phyloP scores from a whole-genome alignment of 768 basidiomycete genomes.

The Grammothele lineata region DNA sequence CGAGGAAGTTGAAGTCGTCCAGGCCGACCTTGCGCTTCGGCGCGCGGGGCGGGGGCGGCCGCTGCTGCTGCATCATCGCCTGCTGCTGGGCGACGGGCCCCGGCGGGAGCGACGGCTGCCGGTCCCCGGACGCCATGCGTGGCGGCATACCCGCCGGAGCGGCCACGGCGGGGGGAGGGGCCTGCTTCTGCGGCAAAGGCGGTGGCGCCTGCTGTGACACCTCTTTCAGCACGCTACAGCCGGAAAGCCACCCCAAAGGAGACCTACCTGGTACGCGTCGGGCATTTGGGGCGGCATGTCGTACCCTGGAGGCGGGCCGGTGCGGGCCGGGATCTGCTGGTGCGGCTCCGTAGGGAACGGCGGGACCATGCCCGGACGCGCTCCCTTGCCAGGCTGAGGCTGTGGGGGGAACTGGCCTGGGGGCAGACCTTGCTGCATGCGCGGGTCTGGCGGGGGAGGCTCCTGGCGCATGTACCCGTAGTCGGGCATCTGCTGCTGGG shows the following conservation, averaged over 20 bases:
- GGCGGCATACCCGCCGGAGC: slow-evolving; percentile 8
- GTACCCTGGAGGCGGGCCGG: slow-evolving; percentile 33
- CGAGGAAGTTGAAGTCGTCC: slow-evolving; percentile 98
- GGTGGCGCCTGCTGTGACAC: too few relatives aligned
- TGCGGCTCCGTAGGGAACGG: slow-evolving; percentile 41
- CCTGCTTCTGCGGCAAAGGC: slow-evolving; percentile 29
- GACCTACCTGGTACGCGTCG: slow-evolving; percentile 35
- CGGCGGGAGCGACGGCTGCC: slow-evolving; percentile 23
- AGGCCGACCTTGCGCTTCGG: slow-evolving; percentile 87
- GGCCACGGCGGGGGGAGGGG: slow-evolving; percentile 14
- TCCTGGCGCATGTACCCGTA: slow-evolving; percentile 11
- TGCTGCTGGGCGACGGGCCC: slow-evolving; percentile 31
- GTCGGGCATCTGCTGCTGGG: slow-evolving; percentile 7
- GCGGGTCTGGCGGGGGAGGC: slow-evolving; percentile 6
- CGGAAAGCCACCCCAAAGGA: neutral
- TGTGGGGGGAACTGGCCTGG: slow-evolving; percentile 15
- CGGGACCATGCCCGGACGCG: slow-evolving; percentile 40
- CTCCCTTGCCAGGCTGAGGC: slow-evolving; percentile 24
- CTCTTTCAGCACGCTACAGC: too few relatives aligned
- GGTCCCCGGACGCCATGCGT: slow-evolving; percentile 20
- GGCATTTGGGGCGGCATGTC: slow-evolving; percentile 23
- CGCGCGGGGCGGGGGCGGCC: slow-evolving; percentile 34
- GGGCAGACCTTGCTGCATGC: slow-evolving; percentile 6
- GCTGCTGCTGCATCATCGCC: slow-evolving; percentile 31
- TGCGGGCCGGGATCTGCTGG: slow-evolving; percentile 18